Evolutionary conservation across 2,329 filamentous ascomycete species (phyloP).

Genomic region (Epicoccum nigrum): DNA sequence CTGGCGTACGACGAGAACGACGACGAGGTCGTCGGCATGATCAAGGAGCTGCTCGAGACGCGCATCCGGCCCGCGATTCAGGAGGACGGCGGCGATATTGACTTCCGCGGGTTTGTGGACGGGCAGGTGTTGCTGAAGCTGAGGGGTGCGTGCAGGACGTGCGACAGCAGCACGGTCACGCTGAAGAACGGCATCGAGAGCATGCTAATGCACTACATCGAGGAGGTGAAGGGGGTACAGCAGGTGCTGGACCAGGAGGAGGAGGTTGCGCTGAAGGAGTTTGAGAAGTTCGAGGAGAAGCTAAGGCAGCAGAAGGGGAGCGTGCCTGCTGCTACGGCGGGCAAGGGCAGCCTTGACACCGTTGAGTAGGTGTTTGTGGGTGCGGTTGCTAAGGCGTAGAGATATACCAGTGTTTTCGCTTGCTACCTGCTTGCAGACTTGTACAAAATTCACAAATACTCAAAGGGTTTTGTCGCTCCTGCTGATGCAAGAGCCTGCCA

Average conservation of each 20-base stretch:
- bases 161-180: constrained; percentile 95
- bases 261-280: constrained; percentile 83
- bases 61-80: constrained; percentile 94
- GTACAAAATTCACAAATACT: neutral
- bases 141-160: constrained; percentile 90
- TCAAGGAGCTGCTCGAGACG: constrained; percentile 96
- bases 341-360: constrained; percentile 59
- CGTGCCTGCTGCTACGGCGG: constrained; percentile 56
- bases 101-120: constrained; percentile 87
- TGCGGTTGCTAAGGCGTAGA: neutral
- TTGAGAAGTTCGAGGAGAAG: constrained; percentile 94
- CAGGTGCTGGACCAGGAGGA: constrained; percentile 93
- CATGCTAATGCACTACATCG: constrained; percentile 93
- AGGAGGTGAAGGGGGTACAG: constrained; percentile 91
- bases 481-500: no score
- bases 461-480: no score
- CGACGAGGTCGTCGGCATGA: constrained; percentile 95
- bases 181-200: constrained; percentile 97
- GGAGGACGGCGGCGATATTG: constrained; percentile 97
- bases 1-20: constrained; percentile 88
- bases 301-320: constrained; percentile 64
- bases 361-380: neutral
- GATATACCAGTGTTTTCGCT: constrained; percentile 1
- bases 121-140: constrained; percentile 87
- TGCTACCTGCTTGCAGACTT: neutral